phyloP scores from a whole-genome alignment of 2,329 filamentous ascomycete species.

The Fusarium subtropicale region DNA sequence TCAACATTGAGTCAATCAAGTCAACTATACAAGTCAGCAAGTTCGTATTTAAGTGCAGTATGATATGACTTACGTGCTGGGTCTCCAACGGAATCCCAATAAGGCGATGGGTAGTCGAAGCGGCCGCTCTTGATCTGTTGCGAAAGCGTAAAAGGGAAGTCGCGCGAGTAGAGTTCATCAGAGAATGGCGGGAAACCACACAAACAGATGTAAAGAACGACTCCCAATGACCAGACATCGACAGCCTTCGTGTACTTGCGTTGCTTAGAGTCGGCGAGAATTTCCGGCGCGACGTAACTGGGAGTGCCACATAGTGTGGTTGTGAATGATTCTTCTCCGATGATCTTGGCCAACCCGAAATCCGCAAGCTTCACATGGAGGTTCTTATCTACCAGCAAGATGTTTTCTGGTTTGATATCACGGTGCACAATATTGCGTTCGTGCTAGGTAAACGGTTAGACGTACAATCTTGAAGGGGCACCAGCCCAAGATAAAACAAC shows the following conservation, averaged over 20 bases:
- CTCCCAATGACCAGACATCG: constrained; percentile 96
- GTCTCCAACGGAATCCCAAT: constrained; percentile 76
- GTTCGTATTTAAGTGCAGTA: background rate
- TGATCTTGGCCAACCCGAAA: constrained; percentile 97
- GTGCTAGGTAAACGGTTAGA: constrained; percentile 69
- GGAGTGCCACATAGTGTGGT: constrained; percentile 97
- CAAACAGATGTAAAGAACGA: constrained; percentile 96
- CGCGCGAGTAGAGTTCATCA: constrained; percentile 83
- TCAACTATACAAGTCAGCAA: constrained; percentile 66
- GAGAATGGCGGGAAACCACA: constrained; percentile 98
- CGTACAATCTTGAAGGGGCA: background rate
- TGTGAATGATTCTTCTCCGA: constrained; percentile 97
- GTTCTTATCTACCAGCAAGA: constrained; percentile 86
- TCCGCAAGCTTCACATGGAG: constrained; percentile 92
- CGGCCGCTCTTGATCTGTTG: constrained; percentile 88
- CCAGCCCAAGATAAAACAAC: constrained; percentile 46
- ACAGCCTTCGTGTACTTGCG: constrained; percentile 95
- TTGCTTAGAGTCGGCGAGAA: constrained; percentile 82
- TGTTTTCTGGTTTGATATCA: constrained; percentile 98
- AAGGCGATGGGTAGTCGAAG: constrained; percentile 96
- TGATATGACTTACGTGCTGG: constrained; percentile 69
- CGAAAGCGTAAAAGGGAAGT: constrained; percentile 90
- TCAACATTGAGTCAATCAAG: constrained; percentile 94
- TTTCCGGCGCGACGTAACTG: constrained; percentile 96
- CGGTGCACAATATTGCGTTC: constrained; percentile 97